Evolutionary conservation across 805 yeast genomes (phyloP), one percentile per base, ranked within the genome.

Genomic region (Lachancea quebecensis): DNA sequence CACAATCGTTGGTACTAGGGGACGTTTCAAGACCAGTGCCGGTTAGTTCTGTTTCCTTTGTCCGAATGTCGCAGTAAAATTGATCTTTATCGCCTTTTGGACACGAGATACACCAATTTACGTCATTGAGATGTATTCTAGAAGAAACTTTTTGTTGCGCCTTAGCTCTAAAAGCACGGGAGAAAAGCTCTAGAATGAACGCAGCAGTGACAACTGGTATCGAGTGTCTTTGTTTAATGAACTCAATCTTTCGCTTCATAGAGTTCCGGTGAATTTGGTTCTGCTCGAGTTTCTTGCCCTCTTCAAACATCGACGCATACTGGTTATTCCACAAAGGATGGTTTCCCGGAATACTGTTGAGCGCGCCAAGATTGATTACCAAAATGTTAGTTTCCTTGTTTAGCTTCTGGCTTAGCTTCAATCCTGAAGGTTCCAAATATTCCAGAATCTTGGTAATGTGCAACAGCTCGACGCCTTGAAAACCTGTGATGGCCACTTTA

Each of bases 391-490:
- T 62, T 7, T 50, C 44, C 43, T 50, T 55, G 42, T 59, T 63
- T n/a, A 64, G 39, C 34, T 48, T 56, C 38, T 59, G 57, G 4
- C 56, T 44, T 32, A 56, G 57, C 10, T 44, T 49, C 7, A 62
- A 47, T 2, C 65, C 62, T 47, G 51, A 49, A 5, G 58, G 59
- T 21, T 82, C 80, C 18, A 84, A 54, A 27, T 73, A 57, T 15
- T 67, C 55, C 8, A 87, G 69, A 37, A 91, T 69, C 56, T 84
- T 83, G 8, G 75, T 78, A 10, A 84, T 58, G 63, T 87, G 95
- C 35, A 85, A 65, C 14, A 79, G 65, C 61, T 87, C 95, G 25
- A 85, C 79, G 0, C 95, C 95, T 16, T 79, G 73, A 59, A 82
- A 87, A 2, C 95, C 95, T 2, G 87, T 76, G 2, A 83, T 70